Conservation (phyloP, 768 basidiomycete genomes). For the Podaxis rugospora region DNA sequence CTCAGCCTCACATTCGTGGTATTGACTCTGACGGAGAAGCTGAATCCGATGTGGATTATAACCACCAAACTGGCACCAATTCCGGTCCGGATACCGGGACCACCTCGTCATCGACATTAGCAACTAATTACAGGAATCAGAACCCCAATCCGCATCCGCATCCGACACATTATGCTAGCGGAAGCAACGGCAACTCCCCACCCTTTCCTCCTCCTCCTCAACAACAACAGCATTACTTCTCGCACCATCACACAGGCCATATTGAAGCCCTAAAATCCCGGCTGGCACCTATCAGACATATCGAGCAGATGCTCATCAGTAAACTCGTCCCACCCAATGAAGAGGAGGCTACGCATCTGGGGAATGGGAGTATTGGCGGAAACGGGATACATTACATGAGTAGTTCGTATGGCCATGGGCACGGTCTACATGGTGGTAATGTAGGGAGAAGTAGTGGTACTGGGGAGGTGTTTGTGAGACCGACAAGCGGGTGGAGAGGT, state of each 20-base stretch:
- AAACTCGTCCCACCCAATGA: constrained; percentile 67
- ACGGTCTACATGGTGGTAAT: constrained; percentile 5
- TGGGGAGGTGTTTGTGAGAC: constrained; percentile 59
- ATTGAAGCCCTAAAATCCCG: constrained; percentile 59
- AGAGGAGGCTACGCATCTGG: constrained; percentile 45
- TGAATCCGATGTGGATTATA: constrained; percentile 2
- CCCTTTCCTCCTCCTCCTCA: constrained; percentile 10
- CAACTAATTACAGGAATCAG: neutral
- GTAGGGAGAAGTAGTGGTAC: constrained; percentile 17
- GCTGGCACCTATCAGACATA: constrained; percentile 62
- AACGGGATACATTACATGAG: constrained; percentile 17
- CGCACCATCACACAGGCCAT: constrained; percentile 23
- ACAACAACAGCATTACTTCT: constrained; percentile 13
- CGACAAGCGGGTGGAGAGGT: constrained; percentile 65
- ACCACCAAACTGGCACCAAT: neutral
- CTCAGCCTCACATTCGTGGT: neutral
- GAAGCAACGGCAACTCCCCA: constrained; percentile 7
- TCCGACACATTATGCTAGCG: neutral
- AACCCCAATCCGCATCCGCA: neutral
- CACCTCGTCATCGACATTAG: neutral
- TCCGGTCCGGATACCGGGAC: neutral
- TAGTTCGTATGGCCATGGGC: constrained; percentile 5
- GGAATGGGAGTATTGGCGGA: constrained; percentile 14
- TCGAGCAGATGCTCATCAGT: constrained; percentile 66
- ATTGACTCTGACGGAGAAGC: constrained; percentile 1